These are phyloP conservation scores for Leucosporidium scottii DNA, from an alignment of 768 basidiomycete species.

Conservation along the genomic window DNA sequence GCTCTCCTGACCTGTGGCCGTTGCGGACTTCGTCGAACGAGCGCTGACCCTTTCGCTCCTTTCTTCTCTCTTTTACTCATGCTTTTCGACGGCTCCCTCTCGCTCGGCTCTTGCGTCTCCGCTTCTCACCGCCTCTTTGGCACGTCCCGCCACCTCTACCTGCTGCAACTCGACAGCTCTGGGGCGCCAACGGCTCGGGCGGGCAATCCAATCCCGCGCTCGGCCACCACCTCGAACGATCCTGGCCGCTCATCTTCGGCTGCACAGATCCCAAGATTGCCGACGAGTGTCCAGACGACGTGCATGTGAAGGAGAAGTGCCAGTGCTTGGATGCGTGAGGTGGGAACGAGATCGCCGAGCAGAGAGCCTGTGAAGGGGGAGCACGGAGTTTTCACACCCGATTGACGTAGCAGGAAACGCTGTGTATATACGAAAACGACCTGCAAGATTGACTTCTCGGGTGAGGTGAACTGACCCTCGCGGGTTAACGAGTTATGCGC, in stretches of 20 bases:
- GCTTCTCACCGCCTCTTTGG: neutral
- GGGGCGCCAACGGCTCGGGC: constrained; percentile 32
- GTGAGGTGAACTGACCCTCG: no score
- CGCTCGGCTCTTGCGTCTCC: neutral
- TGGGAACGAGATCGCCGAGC: no score
- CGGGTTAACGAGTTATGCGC: no score
- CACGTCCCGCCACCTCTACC: no score
- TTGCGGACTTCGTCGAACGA: no score
- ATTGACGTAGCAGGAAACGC: no score
- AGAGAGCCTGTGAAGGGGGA: no score
- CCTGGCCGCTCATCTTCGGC: constrained; percentile 39
- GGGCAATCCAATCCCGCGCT: constrained; percentile 29
- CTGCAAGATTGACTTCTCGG: no score
- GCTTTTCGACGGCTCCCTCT: neutral
- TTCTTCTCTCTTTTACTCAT: no score
- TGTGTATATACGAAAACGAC: no score
- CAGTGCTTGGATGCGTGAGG: constrained; percentile 32
- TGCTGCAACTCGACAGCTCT: constrained; percentile 16
- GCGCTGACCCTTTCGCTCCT: neutral
- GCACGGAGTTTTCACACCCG: no score
- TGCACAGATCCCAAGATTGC: constrained; percentile 33
- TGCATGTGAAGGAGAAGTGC: constrained; percentile 21
- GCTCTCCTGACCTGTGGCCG: neutral
- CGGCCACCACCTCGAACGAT: constrained; percentile 39
- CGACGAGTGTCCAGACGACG: constrained; percentile 30